Percentiles rank a stretch among this genome's conserved stretches.
Evolutionary conservation across 257 asterid species (phyloP).

Genomic region (Linderniella brevidens): DNA sequence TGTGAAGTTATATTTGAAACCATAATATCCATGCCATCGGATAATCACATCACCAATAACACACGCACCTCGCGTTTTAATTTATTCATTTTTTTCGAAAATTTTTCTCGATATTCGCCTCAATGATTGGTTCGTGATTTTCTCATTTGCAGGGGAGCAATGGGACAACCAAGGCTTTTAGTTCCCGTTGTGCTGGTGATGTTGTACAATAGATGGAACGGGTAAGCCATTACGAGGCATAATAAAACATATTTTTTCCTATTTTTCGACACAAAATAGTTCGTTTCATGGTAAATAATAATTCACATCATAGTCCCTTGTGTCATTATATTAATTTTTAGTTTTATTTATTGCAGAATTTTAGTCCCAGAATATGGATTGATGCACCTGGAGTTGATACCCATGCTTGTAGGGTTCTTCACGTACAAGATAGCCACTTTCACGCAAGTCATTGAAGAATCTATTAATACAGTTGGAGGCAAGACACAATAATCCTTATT

Average conservation of each 20-base stretch:
- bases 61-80: no score
- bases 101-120: not conserved
- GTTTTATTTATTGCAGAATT: constrained; percentile 28
- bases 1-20: no score
- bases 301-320: no score
- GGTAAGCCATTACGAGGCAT: constrained; percentile 25
- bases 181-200: constrained; percentile 82
- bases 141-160: constrained; percentile 57
- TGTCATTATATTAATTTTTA: not conserved
- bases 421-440: constrained; percentile 89
- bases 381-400: constrained; percentile 66
- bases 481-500: constrained; percentile 1
- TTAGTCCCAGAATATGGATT: constrained; percentile 74
- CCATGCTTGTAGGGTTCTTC: constrained; percentile 85
- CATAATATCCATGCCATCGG: no score
- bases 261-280: no score
- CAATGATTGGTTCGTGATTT: not conserved
- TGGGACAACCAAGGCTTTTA: constrained; percentile 73
- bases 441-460: constrained; percentile 52
- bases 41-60: no score
- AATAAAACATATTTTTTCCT: no score
- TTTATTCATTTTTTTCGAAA: no score
- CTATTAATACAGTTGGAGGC: constrained; percentile 21
- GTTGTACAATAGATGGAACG: constrained; percentile 83
- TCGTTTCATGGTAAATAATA: no score